Evolutionary conservation across 2,329 filamentous ascomycete species (phyloP), one percentile per base, ranked within the genome.

Genomic region (Fusarium circinatum): DNA sequence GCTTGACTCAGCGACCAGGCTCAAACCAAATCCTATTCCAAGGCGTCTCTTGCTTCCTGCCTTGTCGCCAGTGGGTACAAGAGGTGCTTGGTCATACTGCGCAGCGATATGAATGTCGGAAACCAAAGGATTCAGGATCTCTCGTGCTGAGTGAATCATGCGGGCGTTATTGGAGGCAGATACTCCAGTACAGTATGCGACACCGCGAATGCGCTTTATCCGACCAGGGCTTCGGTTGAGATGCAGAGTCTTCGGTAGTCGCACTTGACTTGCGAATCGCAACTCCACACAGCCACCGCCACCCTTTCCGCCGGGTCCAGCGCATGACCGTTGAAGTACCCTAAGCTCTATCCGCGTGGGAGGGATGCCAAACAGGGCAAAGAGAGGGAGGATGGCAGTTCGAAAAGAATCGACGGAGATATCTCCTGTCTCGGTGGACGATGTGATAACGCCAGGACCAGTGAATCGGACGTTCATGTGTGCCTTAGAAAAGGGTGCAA

Each of bases 261-360:
- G 91, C 18, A 99, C 93, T 84, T 99, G 96, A 81, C 96, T 95
- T 26, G 94, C 95, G 80, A 98, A 98, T 13, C 95, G 89, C 66
- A 99, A 85, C 83, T 98, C 95, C n/a, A 99, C 96, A 62, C 97
- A 89, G 47, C 96, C 96, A 47, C 94, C 95, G 44, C 96, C 96
- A 34, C 94, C 94, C 68, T 89, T 89, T 5, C 94, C 95, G 51
- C 90, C 89, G 1, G 89, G 87, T 0, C 94, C 94, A 0, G 93
- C 89, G 80, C 95, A 96, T 20, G 94, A 96, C 68, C 96, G 87
- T 78, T 89, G 91, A 69, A 98, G 84, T 11, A 98, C 92, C 38
- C 95, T 87, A 51, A 99, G 84, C 83, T 98, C 96, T 76, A 99
- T 93, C 72, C 95, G 91, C 72, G 92, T 91, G 4, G 89, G 86